Evolutionary conservation across 2,329 filamentous ascomycete genomes (phyloP).

Genomic region (Lachnellula subtilissima): DNA sequence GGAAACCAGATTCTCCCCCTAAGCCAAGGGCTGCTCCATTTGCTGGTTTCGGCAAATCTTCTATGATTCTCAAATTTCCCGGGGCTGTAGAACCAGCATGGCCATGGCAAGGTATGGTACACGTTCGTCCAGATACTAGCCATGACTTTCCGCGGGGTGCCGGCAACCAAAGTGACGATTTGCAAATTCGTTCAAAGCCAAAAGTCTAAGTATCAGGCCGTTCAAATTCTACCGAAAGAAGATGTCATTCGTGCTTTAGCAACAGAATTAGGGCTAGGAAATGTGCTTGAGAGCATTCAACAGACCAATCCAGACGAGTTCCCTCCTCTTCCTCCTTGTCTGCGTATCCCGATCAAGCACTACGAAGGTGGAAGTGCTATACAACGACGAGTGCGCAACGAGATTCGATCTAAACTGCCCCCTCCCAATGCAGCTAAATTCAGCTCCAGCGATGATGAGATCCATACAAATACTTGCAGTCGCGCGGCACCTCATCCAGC

Average conservation of each 20-base stretch:
- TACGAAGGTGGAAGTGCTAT: constrained; percentile 55
- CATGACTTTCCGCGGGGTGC: background rate
- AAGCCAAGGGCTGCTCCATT: constrained; percentile 29
- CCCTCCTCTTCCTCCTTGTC: constrained; percentile 41
- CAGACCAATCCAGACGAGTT: constrained; percentile 28
- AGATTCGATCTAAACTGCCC: constrained; percentile 35
- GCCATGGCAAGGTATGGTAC: constrained; percentile 61
- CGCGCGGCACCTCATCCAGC: constrained; percentile 46
- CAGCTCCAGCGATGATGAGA: constrained; percentile 35
- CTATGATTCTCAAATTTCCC: constrained; percentile 50
- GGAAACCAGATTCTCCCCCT: constrained; percentile 24
- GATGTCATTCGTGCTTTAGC: constrained; percentile 25
- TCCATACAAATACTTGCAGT: constrained; percentile 23
- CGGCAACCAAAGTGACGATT: background rate
- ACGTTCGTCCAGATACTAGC: constrained; percentile 49
- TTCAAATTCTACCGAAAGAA: constrained; percentile 21
- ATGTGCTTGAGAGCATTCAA: constrained; percentile 16
- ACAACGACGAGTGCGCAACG: constrained; percentile 42
- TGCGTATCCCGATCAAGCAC: constrained; percentile 51
- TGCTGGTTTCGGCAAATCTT: constrained; percentile 19
- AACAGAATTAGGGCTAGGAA: constrained; percentile 16
- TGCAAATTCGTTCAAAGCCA: constrained; percentile 4
- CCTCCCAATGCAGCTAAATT: constrained; percentile 13
- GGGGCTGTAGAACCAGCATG: constrained; percentile 65
- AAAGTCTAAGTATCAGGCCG: constrained; percentile 29